Conservation (phyloP, 1,284 basidiomycete genomes). For the Ceratobasidium sp. region DNA sequence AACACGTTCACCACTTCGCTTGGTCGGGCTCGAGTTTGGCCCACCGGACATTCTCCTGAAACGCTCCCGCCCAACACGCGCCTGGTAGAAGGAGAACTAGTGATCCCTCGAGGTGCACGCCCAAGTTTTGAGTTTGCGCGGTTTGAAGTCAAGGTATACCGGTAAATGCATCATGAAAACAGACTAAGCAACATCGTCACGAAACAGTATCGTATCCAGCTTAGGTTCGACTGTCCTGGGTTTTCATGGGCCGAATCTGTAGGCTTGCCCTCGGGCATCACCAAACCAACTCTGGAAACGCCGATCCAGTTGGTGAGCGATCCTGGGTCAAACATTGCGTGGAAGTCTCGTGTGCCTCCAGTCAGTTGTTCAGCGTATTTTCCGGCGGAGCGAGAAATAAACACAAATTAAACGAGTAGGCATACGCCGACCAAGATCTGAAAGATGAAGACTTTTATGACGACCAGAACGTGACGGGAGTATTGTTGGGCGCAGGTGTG, state of each 20-base stretch:
- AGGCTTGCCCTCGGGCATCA: conserved; percentile 11
- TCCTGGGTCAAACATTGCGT: conserved; percentile 7
- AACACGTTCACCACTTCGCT: conserved; percentile 13
- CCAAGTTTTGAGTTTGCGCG: conserved; percentile 30
- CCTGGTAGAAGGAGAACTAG: conserved; percentile 7
- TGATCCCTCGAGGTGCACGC: conserved; percentile 17
- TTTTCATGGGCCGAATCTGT: conserved; percentile 18
- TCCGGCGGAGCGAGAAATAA: background rate
- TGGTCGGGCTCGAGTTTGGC: conserved; percentile 25
- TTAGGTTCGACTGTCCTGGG: conserved; percentile 16
- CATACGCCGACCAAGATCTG: conserved; percentile 15
- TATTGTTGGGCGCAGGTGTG: conserved; percentile 10
- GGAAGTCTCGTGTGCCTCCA: conserved; percentile 18
- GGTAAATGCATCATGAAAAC: background rate
- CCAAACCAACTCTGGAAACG: conserved; percentile 16
- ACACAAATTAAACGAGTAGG: background rate
- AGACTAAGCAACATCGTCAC: background rate
- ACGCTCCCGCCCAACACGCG: conserved; percentile 22
- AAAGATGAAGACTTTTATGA: conserved; percentile 34
- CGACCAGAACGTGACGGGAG: conserved; percentile 19
- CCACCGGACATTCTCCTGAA: background rate
- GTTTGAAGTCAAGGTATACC: conserved; percentile 22
- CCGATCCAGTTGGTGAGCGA: background rate
- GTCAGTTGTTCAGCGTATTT: background rate
- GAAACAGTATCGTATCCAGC: conserved; percentile 15